A percentile compares a stretch with the other conserved stretches of the same genome.
These are phyloP conservation scores for Kregervanrija delftensis DNA, from an alignment of 805 yeast species.

Conservation along the genomic window DNA sequence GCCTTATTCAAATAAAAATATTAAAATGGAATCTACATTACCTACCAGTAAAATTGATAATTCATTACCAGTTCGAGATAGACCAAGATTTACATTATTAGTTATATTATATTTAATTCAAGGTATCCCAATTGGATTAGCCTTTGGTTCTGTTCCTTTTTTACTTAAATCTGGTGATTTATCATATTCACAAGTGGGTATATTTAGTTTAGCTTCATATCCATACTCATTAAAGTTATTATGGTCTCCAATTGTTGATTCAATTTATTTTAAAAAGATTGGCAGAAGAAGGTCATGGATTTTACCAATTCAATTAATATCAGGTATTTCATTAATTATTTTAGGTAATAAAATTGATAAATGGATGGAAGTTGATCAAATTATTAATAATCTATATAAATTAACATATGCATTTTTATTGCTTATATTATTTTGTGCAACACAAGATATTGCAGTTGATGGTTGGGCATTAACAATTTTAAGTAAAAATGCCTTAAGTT, in stretches of 20 bases:
- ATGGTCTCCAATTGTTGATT: slow-evolving; percentile 97
- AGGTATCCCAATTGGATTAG: slow-evolving; percentile 95
- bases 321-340: slow-evolving; percentile 57
- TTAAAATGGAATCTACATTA: too few species aligned
- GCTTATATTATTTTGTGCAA: slow-evolving; percentile 84
- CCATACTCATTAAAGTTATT: slow-evolving; percentile 88
- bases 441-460: slow-evolving; percentile 98
- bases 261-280: slow-evolving; percentile 54
- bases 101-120: slow-evolving; percentile 76
- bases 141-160: slow-evolving; percentile 92
- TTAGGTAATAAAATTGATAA: slow-evolving; percentile 56
- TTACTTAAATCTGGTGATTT: slow-evolving; percentile 69
- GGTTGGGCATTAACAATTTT: slow-evolving; percentile 96
- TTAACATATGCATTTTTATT: slow-evolving; percentile 70
- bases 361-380: slow-evolving; percentile 36
- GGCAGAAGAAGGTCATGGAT: slow-evolving; percentile 95
- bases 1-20: too few species aligned
- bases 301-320: slow-evolving; percentile 81
- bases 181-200: slow-evolving; percentile 82
- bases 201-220: slow-evolving; percentile 86
- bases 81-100: slow-evolving; percentile 68
- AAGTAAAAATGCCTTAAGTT: slow-evolving; percentile 70
- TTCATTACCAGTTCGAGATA: slow-evolving; percentile 37
- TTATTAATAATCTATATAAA: slow-evolving; percentile 40
- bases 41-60: too few species aligned